Base-by-base conservation (phyloP, 208 protist species). In the Acanthamoeba triangularis region DNA sequence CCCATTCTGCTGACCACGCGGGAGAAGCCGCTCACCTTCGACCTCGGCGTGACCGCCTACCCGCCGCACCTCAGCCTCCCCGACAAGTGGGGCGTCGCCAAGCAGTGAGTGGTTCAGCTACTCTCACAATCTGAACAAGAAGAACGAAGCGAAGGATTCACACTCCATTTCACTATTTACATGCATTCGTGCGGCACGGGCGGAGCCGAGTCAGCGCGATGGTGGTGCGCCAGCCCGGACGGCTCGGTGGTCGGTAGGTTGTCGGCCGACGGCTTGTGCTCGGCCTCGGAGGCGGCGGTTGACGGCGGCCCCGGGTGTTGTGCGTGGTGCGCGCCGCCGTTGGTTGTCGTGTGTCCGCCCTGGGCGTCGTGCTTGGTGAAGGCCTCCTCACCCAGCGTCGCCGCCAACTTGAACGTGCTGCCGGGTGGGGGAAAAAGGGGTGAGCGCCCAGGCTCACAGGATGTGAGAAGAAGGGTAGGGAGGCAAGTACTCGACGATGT, bases 381-480 rank as follows among this genome's bases (percentile, higher is more conserved):
- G 35, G 41, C 76, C n/a, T 56, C 44, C 28, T 37, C 49, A 11
- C 78, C 6, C 1, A 87, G 41, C n/a, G 78, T 49, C 4, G 47
- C 78, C 23, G 78, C 78, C 78, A 47, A 63, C 78, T 87, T 87
- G 78, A 59, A 87, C 28, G 78, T 87, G 52, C 78, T 87, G 78
- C 20, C 67, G 14, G 44, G 8, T 23, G 1, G 49, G 11, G 49
- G n/a, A 13, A 13, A 41, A 61, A 87, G 30, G 37, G 1, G 5
- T 52, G 49, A 37, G 14, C 20, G 1, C 20, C 5, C 7, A 30
- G 2, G 13, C n/a, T 5, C 16, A 7, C 10, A n/a, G 49, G 7
- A 6, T 8, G 23, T 20, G 59, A 30, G 49, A 52, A 11, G 49
- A 52, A 11, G 59, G 23, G 2, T 2, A 37, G 61, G 20, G 49